phyloP scores from a whole-genome alignment of 768 basidiomycete genomes.

The Tricholoma hemisulphureum region DNA sequence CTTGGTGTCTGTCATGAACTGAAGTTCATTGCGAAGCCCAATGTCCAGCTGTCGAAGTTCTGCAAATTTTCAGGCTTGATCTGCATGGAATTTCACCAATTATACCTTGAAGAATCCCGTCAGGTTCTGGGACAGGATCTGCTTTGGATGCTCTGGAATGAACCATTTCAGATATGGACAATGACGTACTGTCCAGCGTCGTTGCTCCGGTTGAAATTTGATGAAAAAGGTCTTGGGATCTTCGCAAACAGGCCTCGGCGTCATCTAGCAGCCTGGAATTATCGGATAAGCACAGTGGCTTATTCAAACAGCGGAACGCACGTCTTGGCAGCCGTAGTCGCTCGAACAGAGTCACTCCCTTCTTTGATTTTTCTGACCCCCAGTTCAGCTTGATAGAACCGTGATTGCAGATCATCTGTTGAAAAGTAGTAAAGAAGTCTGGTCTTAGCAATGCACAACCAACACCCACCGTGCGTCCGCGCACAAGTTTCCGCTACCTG shows the following conservation, averaged over 20 bases:
- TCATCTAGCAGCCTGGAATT: slow-evolving; percentile 54
- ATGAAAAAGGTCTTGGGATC: slow-evolving; percentile 60
- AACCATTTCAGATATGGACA: neutral
- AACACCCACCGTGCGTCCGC: slow-evolving; percentile 61
- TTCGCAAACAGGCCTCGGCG: slow-evolving; percentile 50
- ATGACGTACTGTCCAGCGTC: slow-evolving; percentile 48
- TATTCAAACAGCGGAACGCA: slow-evolving; percentile 25
- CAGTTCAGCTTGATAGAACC: slow-evolving; percentile 55
- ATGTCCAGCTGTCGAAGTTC: slow-evolving; percentile 65
- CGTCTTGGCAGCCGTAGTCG: slow-evolving; percentile 46
- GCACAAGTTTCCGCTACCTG: slow-evolving; percentile 73
- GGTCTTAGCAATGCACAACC: neutral
- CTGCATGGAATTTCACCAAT: neutral
- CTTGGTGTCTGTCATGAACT: slow-evolving; percentile 53
- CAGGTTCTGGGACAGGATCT: slow-evolving; percentile 50
- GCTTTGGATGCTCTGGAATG: neutral
- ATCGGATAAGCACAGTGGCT: neutral
- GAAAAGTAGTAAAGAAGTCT: slow-evolving; percentile 1
- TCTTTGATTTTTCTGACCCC: slow-evolving; percentile 52
- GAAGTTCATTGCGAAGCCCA: slow-evolving; percentile 60
- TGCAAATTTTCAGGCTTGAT: slow-evolving; percentile 22
- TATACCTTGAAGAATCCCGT: slow-evolving; percentile 53
- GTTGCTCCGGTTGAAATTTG: slow-evolving; percentile 51
- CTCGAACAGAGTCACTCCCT: slow-evolving; percentile 59
- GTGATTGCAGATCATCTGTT: slow-evolving; percentile 56